Percentiles rank a stretch among this genome's conserved stretches.
phyloP scores from a whole-genome alignment of 352 stramenopile species.

The Pythium myriotylum region DNA sequence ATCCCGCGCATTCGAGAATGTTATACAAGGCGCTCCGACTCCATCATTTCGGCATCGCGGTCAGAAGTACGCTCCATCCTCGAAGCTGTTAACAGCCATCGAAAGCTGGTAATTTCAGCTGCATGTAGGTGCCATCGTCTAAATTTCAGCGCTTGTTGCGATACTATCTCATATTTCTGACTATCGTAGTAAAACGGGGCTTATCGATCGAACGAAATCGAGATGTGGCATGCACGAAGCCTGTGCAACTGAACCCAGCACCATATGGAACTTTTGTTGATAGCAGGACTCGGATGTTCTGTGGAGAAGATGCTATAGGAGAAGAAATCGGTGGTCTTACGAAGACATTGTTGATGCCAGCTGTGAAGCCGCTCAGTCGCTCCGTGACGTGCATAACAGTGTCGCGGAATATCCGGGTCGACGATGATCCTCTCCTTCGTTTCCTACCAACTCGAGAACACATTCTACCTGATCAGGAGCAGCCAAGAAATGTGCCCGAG shows the following conservation, averaged over 20 bases:
- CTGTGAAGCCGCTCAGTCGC: neutral
- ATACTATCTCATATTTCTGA: too few species aligned
- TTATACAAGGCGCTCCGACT: neutral
- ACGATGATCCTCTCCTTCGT: slow-evolving; percentile 71
- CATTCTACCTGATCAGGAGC: slow-evolving; percentile 23
- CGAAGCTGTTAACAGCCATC: too few species aligned
- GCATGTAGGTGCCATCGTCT: too few species aligned
- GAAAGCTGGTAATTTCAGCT: too few species aligned
- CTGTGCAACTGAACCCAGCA: too few species aligned
- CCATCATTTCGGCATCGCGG: too few species aligned
- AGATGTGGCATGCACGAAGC: too few species aligned
- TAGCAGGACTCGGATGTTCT: neutral
- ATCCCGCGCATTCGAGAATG: neutral
- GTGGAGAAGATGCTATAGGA: neutral
- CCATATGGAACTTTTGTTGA: too few species aligned
- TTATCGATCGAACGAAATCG: too few species aligned
- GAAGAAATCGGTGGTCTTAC: neutral
- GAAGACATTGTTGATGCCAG: neutral
- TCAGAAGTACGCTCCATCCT: too few species aligned
- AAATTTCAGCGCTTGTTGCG: too few species aligned
- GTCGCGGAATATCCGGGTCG: slow-evolving; percentile 36
- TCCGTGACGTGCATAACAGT: slow-evolving; percentile 48
- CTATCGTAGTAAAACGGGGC: too few species aligned
- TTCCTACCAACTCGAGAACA: slow-evolving; percentile 47
- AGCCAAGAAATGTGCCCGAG: neutral